Conservation (phyloP, 371 early-diverging fungal species). For the Umbelopsis sp. region DNA sequence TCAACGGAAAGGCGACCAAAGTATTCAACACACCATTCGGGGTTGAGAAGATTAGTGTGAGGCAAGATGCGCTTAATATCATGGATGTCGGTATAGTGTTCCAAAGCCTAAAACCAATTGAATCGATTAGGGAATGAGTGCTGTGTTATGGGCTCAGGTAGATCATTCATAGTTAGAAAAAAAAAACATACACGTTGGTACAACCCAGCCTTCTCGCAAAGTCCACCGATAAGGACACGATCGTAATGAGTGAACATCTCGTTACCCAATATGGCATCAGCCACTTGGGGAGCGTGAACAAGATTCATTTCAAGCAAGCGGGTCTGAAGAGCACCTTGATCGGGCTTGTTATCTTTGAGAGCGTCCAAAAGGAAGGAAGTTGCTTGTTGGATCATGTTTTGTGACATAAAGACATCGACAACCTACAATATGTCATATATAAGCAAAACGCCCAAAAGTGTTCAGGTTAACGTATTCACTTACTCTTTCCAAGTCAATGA, state of each 20-base stretch:
- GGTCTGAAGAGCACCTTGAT: constrained; percentile 93
- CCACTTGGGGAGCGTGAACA: constrained; percentile 96
- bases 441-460: not conserved
- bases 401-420: constrained; percentile 90
- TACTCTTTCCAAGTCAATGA: constrained; percentile 81
- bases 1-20: constrained; percentile 95
- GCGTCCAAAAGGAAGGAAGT: constrained; percentile 96
- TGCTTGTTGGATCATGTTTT: constrained; percentile 94
- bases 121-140: no score
- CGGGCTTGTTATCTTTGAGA: constrained; percentile 87
- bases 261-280: constrained; percentile 96
- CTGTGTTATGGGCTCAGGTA: no score
- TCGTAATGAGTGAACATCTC: constrained; percentile 96
- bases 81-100: constrained; percentile 93
- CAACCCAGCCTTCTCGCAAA: constrained; percentile 97
- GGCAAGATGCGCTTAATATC: constrained; percentile 97
- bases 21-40: constrained; percentile 89
- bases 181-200: constrained; percentile 76
- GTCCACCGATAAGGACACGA: constrained; percentile 82
- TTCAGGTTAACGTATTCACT: not conserved
- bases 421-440: constrained; percentile 47
- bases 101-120: constrained; percentile 71
- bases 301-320: constrained; percentile 97
- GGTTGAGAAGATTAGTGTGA: constrained; percentile 80
- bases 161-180: no score